phyloP scores from a whole-genome alignment of 2,329 filamentous ascomycete species.

The Mollisia scopiformis region DNA sequence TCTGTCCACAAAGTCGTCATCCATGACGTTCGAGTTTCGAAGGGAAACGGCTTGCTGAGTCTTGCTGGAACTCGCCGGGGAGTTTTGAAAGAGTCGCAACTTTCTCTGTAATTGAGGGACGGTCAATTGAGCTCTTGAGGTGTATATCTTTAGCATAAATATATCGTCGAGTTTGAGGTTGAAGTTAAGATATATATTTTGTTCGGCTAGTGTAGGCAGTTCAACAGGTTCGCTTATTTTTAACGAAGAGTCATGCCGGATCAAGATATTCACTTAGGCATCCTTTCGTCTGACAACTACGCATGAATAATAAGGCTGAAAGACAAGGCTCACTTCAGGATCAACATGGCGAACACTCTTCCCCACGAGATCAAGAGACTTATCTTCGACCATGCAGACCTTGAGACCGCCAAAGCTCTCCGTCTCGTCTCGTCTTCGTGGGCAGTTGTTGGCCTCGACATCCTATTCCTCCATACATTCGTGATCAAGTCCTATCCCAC shows the following conservation, averaged over 20 bases:
- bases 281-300: background rate
- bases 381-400: slow-evolving; percentile 15
- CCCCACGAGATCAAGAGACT: slow-evolving; percentile 23
- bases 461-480: slow-evolving; percentile 45
- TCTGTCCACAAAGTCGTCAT: slow-evolving; percentile 6
- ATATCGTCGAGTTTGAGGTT: background rate
- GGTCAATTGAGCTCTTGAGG: background rate
- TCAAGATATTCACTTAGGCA: background rate
- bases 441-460: slow-evolving; percentile 15
- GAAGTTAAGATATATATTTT: background rate
- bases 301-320: background rate
- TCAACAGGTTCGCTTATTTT: background rate
- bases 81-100: background rate
- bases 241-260: background rate
- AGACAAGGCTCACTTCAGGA: background rate
- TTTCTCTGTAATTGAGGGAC: too few relatives aligned
- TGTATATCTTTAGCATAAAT: background rate
- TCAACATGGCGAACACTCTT: background rate
- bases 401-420: slow-evolving; percentile 15
- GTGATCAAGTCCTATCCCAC: slow-evolving; percentile 50
- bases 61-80: too few relatives aligned
- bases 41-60: too few relatives aligned
- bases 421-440: slow-evolving; percentile 20
- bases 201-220: too few relatives aligned
- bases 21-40: background rate